phyloP scores from a whole-genome alignment of 2,329 filamentous ascomycete species.

The Colletotrichum abscissum region DNA sequence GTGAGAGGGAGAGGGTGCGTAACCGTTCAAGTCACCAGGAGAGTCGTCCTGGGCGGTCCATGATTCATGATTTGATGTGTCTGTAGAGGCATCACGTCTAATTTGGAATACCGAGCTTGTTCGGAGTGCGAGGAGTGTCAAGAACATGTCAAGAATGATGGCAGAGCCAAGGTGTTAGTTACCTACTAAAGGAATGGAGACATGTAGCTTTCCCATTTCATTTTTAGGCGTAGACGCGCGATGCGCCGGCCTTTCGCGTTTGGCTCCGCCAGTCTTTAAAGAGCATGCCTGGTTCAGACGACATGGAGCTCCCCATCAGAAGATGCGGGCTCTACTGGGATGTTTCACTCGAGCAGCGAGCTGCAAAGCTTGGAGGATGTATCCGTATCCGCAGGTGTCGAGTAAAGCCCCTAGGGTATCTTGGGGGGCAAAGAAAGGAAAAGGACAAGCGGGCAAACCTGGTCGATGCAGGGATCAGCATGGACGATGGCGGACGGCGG shows the following conservation, averaged over 20 bases:
- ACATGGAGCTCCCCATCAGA: background rate
- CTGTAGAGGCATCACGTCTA: background rate
- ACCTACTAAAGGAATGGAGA: background rate
- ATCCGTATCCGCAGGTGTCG: background rate
- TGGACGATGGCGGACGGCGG: conserved; percentile 4
- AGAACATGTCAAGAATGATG: background rate
- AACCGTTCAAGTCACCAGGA: background rate
- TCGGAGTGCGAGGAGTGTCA: background rate
- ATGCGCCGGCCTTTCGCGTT: conserved; percentile 17
- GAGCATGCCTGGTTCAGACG: conserved; percentile 21
- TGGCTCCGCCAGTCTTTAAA: background rate
- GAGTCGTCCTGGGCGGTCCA: background rate
- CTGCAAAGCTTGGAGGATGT: background rate
- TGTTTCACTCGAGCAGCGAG: conserved; percentile 11
- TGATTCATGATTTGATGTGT: conserved; percentile 25
- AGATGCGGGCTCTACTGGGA: conserved; percentile 12
- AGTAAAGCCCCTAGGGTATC: background rate
- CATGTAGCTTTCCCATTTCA: background rate
- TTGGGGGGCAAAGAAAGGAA: conserved; percentile 12
- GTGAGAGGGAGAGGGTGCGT: conserved; percentile 9
- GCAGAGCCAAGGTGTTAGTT: background rate
- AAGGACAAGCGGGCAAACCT: conserved; percentile 7
- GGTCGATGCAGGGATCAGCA: conserved; percentile 16
- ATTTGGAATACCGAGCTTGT: conserved; percentile 19
- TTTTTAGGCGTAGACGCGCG: conserved; percentile 20